Evolutionary conservation across 2,329 filamentous ascomycete genomes (phyloP), one percentile per base, ranked within the genome.

Genomic region (Apiospora aurea): DNA sequence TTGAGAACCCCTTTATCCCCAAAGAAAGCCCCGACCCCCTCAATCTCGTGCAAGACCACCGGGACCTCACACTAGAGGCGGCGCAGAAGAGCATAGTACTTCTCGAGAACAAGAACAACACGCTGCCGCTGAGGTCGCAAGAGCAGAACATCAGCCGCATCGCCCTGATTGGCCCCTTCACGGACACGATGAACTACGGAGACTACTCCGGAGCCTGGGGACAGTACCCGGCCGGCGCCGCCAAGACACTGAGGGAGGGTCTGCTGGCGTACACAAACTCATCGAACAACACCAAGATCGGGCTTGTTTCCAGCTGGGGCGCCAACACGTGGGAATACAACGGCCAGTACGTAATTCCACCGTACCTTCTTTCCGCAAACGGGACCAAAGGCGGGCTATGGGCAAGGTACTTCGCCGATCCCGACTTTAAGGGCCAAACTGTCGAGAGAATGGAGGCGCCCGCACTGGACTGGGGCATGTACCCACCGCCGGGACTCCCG

Each of bases 241-340:
- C 83, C 1, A 79, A 78, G 38, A 85, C 84, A 0, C 77, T 85
- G 0, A 79, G 82, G 0, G 79, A 85, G 76, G 81, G 79, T 0
- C 76, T 85, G 8, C 69, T 79, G 11, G 76, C 71, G 29, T 81
- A 79, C 74, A 64, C 57, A 8, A 41, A 64, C 6, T 64, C 57
- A 18, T 46, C 44, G 7, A 46, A 46, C 44, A 21, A 18, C 16
- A 21, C 16, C 57, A 41, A 73, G 7, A 79, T 81, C 2, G 76
- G 79, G n/a, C 68, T 85, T 0, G 76, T 82, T 3, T 81, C 83
- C 1, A 82, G 82, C 70, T 85, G 83, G 83, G 83, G 84, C 1
- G 75, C 80, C 7, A 83, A 85, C 73, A 82, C 82, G 1, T 85
- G 83, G 84, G 79, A 82, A 34, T 85, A 84, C 70, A 85, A 85